Percentiles rank a stretch among this genome's conserved stretches.
Conservation (phyloP, 2,329 filamentous ascomycete genomes). For the Tolypocladium guangdongense region DNA sequence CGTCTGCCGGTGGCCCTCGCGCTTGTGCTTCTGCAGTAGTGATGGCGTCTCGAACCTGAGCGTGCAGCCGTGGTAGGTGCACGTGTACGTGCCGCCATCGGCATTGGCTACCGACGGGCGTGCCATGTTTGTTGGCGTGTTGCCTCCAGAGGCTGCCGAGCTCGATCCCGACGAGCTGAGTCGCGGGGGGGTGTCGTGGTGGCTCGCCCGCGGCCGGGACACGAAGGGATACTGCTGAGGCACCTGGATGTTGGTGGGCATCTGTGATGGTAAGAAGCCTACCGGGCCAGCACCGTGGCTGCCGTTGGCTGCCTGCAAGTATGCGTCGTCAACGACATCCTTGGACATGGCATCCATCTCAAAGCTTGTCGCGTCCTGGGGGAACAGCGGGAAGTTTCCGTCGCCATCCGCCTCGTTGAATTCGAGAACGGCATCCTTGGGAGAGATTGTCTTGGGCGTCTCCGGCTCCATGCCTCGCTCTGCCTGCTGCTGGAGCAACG, state of each 20-base stretch:
- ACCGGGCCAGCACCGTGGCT: neutral
- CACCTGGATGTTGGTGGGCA: constrained; percentile 28
- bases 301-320: constrained; percentile 6
- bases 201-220: constrained; percentile 22
- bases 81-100: constrained; percentile 86
- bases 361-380: constrained; percentile 42
- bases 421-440: constrained; percentile 82
- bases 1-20: constrained; percentile 79
- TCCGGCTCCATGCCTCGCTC: constrained; percentile 28
- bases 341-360: constrained; percentile 29
- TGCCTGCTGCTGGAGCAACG: constrained; percentile 30
- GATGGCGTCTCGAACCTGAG: constrained; percentile 79
- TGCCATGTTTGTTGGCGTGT: constrained; percentile 24
- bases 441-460: constrained; percentile 79
- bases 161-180: constrained; percentile 34
- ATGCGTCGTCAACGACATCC: constrained; percentile 11
- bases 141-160: constrained; percentile 26
- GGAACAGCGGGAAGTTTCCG: constrained; percentile 62
- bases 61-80: constrained; percentile 86
- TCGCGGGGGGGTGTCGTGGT: constrained; percentile 22
- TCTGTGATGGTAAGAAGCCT: constrained; percentile 17
- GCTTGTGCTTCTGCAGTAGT: constrained; percentile 88
- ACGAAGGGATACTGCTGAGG: constrained; percentile 43
- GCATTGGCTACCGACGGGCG: constrained; percentile 55
- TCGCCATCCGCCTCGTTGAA: constrained; percentile 68